Evolutionary conservation across 1,284 basidiomycete genomes (phyloP), one percentile per base, ranked within the genome.

Genomic region (Heliocybe sulcata): DNA sequence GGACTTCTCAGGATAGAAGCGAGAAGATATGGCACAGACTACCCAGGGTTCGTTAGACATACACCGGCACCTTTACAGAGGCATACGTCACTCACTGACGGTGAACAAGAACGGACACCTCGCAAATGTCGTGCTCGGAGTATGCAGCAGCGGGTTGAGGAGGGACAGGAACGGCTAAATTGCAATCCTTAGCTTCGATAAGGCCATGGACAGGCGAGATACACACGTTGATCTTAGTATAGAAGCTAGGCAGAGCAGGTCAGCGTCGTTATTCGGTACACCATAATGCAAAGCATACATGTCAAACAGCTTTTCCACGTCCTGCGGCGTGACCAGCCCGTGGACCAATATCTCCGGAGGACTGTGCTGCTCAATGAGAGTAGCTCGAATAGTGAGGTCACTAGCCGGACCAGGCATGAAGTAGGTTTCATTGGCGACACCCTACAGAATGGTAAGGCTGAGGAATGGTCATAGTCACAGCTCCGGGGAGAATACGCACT

Each of bases 341-440:
- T 90, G 87, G 0, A 92, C 81, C 50, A 94, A 65, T 56, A 94
- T 91, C 64, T 93, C 90, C 0, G 91, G 91, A 0, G 87, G 87
- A 63, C 80, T 85, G 60, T 91, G 85, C 56, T 82, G 81, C 63
- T 92, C 90, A 54, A 92, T 91, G 63, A 93, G 72, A 52, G 78
- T 77, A 54, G 85, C 85, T 16, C 90, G 79, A 53, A 85, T 79
- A 27, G 71, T 75, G 45, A 89, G 76, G 64, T 90, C 77, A 56
- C 80, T 83, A 1, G 84, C 83, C 38, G 87, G 64, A 77, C 87
- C 89, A 29, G 89, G 88, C 73, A 82, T 77, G 74, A 93, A 94
- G 67, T 89, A 94, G 53, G 78, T 82, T 66, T 84, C 85, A 63
- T 88, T 91, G 27, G 91, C 91, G 35, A 93, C 83, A 20, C 91